These are phyloP conservation scores for Penium margaritaceum DNA, from an alignment of 139 green algal species.

Conservation along the genomic window DNA sequence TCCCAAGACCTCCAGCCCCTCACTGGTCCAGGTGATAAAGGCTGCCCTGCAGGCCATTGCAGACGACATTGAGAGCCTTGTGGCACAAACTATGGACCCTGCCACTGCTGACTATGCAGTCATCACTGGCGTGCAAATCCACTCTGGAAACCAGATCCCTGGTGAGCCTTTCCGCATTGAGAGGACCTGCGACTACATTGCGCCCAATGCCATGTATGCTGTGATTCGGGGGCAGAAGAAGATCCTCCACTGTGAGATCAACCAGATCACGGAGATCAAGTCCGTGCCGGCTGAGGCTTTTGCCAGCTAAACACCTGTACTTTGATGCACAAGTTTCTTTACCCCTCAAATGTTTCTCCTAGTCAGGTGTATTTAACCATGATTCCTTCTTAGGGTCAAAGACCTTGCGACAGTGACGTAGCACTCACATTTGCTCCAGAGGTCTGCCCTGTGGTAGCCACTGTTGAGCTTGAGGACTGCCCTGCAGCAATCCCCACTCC, in stretches of 20 bases:
- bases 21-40: slow-evolving; percentile 67
- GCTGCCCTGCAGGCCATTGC: slow-evolving; percentile 68
- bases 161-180: slow-evolving; percentile 29
- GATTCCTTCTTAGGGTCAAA: too few species aligned
- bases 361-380: too few species aligned
- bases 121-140: slow-evolving; percentile 79
- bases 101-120: slow-evolving; percentile 76
- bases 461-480: too few species aligned
- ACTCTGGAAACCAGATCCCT: slow-evolving; percentile 51
- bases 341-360: too few species aligned
- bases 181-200: slow-evolving; percentile 15
- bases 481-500: too few species aligned
- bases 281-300: too few species aligned
- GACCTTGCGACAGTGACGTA: too few species aligned
- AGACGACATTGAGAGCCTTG: slow-evolving; percentile 79
- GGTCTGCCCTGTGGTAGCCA: too few species aligned
- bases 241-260: slow-evolving; percentile 7
- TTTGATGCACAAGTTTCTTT: too few species aligned
- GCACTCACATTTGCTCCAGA: too few species aligned
- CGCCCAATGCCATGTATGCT: slow-evolving; percentile 25
- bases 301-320: too few species aligned
- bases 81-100: slow-evolving; percentile 68
- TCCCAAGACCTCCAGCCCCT: slow-evolving; percentile 31
- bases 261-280: slow-evolving; percentile 15
- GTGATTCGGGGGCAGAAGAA: slow-evolving; percentile 16